These are phyloP conservation scores for Fennellomyces sp. DNA, from an alignment of 371 early-diverging fungal species.

Conservation along the genomic window DNA sequence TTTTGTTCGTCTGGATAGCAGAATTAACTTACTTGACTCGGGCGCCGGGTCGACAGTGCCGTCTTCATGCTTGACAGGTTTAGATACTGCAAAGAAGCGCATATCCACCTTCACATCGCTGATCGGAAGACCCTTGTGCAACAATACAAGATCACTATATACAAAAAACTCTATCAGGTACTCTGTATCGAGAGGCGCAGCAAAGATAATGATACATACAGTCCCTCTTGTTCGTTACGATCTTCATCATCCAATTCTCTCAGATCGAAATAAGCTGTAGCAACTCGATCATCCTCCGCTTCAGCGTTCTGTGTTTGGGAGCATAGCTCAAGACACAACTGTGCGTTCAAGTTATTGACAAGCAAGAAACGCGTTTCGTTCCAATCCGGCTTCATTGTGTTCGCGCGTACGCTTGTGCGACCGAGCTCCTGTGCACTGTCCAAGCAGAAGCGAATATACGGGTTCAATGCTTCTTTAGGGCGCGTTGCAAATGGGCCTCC, in stretches of 20 bases:
- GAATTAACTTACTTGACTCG: conserved; percentile 59
- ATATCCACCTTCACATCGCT: conserved; percentile 57
- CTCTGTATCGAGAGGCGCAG: no score
- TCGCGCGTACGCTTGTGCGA: conserved; percentile 58
- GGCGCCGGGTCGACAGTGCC: conserved; percentile 52
- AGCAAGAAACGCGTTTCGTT: conserved; percentile 62
- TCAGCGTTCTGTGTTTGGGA: conserved; percentile 22
- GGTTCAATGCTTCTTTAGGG: conserved; percentile 50
- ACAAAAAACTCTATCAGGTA: no score
- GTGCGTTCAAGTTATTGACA: conserved; percentile 54
- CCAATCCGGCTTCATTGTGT: conserved; percentile 65
- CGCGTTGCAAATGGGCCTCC: conserved; percentile 34
- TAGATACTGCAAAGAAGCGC: conserved; percentile 64
- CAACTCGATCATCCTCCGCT: conserved; percentile 36
- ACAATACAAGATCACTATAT: conserved; percentile 32
- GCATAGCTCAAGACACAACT: conserved; percentile 45
- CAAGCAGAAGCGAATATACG: conserved; percentile 75
- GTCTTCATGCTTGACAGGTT: conserved; percentile 46
- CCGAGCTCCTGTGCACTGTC: conserved; percentile 73
- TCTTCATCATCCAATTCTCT: conserved; percentile 52
- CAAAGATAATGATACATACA: conserved; percentile 20
- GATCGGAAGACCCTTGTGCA: conserved; percentile 54
- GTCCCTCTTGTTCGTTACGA: conserved; percentile 30
- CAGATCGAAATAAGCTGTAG: conserved; percentile 52
- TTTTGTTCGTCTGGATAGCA: background rate